Evolutionary conservation across 805 yeast genomes (phyloP), one percentile per base, ranked within the genome.

Genomic region (Tetrapisispora nanseiensis): DNA sequence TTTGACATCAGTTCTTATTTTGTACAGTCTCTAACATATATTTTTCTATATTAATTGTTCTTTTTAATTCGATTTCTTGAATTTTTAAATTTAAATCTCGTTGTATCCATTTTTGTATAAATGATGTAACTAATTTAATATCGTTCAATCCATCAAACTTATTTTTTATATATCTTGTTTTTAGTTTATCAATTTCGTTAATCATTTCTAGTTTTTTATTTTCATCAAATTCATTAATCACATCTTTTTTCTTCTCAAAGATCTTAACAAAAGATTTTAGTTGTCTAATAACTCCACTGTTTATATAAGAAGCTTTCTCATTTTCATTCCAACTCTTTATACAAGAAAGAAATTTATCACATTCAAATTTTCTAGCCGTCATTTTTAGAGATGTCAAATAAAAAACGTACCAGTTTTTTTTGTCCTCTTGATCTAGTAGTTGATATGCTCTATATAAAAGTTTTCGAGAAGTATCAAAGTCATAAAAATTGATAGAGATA

Each of bases 281-380:
- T 28, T 49, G 49, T n/a, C 59, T 45, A 10, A 57, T 44, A 15
- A 45, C 32, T 13, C 47, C 53, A n/a, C 46, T 53, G 1, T 54
- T 39, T 6, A 56, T 37, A 29, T 44, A 42, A 20, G 37, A 38
- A 4, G 59, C 60, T 3, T 36, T 31, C 1, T 28, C 12, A 36
- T 56, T 56, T 8, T n/a, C 13, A 39, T 54, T 50, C 62, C 64
- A 59, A n/a, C 56, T 55, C 20, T 35, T 42, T 15, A 59, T 36
- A 4, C 40, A 20, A 13, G 31, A n/a, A 4, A 44, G 29, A 34
- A 56, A 56, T 3, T 38, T 35, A 8, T 36, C 45, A 6, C 45
- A 23, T 22, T 52, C 46, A 24, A 47, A 39, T 12, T 33, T 33
- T 21, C 51, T 43, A 1, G 56, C 45, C n/a, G 50, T 37, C 2